Base-by-base conservation (phyloP, 306 rosid genomes). In the Calophaca sinica region DNA sequence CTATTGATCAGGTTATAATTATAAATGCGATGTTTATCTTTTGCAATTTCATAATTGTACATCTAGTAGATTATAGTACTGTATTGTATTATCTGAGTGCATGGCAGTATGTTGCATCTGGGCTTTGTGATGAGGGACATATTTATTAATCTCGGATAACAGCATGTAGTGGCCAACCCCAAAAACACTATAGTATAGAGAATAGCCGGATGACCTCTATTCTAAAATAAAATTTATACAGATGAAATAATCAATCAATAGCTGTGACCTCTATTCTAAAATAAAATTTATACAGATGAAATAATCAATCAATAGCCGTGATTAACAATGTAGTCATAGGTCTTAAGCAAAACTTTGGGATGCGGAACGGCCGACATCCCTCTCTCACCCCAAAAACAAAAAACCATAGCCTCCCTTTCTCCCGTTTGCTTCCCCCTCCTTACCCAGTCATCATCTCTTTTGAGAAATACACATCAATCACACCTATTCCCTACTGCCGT, bases 1-100 rank as follows among this genome's bases (percentile, higher is more conserved):
- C 98, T 62, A 94, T 92, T 55, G 99, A 94, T 84, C 99, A 90
- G 99, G 99, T 92, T 14, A 66, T 79, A 36, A 70, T 59, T 48
- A 55, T 55, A 44, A 74, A 14, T 29, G 20, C 32, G 13, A 32
- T 61, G 52, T 65, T 76, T 49, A 39, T 38, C 12, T 82, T 70
- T 64, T 46, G 38, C 68, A 51, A 41, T 73, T 74, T 72, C 4
- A 35, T 71, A 60, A 26, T 52, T 75, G 29, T 35, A 53, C 51
- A 31, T 52, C 45, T n/a, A 41, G 39, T 54, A 45, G 46, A 61
- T 61, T 44, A 41, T 10, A 60, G 33, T 44, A 41, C 45, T 59
- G 8, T 53, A 3, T 20, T 51, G n/a, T 41, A 20, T 38, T 38
- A 26, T 31, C 53, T 41, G 44, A 15, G 3, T 48, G 26, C 31